Base-by-base conservation (phyloP, 2,329 filamentous ascomycete genomes). In the Graphilbum fragrans region DNA sequence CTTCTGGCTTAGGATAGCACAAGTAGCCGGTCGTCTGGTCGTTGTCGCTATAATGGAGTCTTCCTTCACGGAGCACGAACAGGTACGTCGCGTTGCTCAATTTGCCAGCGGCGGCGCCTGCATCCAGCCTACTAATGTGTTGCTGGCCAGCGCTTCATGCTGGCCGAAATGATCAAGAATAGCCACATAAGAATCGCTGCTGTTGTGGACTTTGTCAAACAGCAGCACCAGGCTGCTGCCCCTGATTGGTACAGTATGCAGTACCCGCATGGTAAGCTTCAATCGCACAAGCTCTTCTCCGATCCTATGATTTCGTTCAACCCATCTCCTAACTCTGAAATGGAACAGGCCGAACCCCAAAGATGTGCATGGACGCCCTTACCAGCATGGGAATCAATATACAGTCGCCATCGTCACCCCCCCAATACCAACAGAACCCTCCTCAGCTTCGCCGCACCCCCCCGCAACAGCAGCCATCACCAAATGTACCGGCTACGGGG, bases 151-250 rank as follows among this genome's bases (percentile, higher is more conserved):
- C 69, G 71, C 47, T 74, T 74, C 52, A 59, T 76, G 45, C 63
- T 77, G 42, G 69, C 64, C 43, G 72, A 77, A 55, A 70, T 75
- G 50, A 69, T 77, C 56, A 77, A 75, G 50, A 63, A 62, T 45
- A 76, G 71, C 58, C 55, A 62, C 23, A 56, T 75, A 44, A 65
- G 72, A 42, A 53, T 72, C 20, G 53, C 59, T 11, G 55, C 54
- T 17, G 55, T 77, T 23, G 62, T 66, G 18, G 57, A 58, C 12
- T 72, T 77, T 45, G 60, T 76, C 49, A 65, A 55, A 31, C 29
- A 31, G 29, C 29, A 31, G 29, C 29, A 31, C 14, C 29, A 31
- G 37, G 49, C 48, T 11, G 49, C 60, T 17, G 45, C 52, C 35
- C 55, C 58, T 27, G 50, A 60, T 46, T 62, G 58, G 58, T 41